phyloP scores from a whole-genome alignment of 169 alveolate species.

The Plasmodium vivax region DNA sequence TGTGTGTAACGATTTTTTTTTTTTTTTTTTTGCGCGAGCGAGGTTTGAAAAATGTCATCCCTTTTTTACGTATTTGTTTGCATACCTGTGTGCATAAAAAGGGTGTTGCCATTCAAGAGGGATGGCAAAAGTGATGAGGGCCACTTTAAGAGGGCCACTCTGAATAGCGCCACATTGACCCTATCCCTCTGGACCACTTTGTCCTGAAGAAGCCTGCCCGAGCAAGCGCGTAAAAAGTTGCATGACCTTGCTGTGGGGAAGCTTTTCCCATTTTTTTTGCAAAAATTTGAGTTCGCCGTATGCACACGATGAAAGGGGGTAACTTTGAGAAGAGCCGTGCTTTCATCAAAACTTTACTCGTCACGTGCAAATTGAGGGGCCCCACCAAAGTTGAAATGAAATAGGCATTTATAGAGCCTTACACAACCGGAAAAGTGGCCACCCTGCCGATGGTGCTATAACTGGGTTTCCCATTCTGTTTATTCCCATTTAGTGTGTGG shows the following conservation, averaged over 20 bases:
- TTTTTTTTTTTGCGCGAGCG: background rate
- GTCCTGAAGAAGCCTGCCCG: background rate
- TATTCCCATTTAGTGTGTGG: background rate
- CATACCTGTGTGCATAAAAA: background rate
- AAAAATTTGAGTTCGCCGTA: background rate
- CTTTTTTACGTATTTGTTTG: background rate
- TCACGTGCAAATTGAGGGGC: background rate
- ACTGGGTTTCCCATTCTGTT: background rate
- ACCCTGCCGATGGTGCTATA: background rate
- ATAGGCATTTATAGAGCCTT: background rate
- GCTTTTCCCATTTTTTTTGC: background rate
- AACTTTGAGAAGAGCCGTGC: background rate
- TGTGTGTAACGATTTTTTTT: background rate
- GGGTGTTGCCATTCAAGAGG: background rate
- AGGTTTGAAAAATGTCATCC: background rate
- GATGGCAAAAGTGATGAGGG: background rate
- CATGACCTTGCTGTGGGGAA: background rate
- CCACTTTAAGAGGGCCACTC: background rate
- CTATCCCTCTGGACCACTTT: background rate
- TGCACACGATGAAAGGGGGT: background rate
- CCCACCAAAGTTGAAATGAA: background rate
- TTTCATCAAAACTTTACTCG: background rate
- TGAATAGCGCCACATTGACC: background rate
- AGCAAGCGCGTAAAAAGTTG: background rate
- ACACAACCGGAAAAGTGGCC: background rate